A percentile compares a stretch with the other conserved stretches of the same genome.
Evolutionary conservation across 2,329 filamentous ascomycete genomes (phyloP).

Genomic region (Colletotrichum viniferum): DNA sequence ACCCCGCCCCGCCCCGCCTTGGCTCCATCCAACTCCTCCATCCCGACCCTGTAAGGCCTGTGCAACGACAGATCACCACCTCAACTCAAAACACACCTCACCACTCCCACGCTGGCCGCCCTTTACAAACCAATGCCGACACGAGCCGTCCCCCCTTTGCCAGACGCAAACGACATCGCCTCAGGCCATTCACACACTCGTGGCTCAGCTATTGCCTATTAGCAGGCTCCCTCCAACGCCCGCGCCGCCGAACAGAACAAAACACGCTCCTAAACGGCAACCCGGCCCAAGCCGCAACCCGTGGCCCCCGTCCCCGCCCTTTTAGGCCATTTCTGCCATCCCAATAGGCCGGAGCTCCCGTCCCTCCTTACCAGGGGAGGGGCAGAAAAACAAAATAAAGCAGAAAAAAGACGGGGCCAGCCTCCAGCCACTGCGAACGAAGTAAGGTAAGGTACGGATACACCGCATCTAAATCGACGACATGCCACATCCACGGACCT

Average conservation of each 20-base stretch:
- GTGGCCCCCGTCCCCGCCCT: not conserved
- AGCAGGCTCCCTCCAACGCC: not conserved
- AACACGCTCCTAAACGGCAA: not conserved
- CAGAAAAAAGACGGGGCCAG: not conserved
- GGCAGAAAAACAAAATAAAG: not conserved
- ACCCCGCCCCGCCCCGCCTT: constrained; percentile 16
- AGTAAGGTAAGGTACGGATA: not conserved
- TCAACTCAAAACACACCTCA: constrained; percentile 16
- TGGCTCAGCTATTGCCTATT: not conserved
- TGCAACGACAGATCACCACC: not conserved
- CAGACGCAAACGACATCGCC: not conserved
- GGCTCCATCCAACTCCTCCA: not conserved
- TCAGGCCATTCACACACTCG: not conserved
- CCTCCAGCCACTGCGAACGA: not conserved
- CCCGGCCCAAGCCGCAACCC: constrained; percentile 17
- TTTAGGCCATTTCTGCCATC: not conserved
- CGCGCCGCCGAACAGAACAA: not conserved
- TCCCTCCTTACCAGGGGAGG: not conserved
- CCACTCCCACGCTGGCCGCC: not conserved
- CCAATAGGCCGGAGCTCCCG: not conserved
- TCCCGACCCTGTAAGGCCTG: not conserved
- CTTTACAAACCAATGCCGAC: not conserved
- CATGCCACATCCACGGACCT: not conserved
- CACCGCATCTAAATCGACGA: constrained; percentile 4
- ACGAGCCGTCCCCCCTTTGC: not conserved